phyloP scores from a whole-genome alignment of 148 eudicot genomes.

The Persicaria maculosa region DNA sequence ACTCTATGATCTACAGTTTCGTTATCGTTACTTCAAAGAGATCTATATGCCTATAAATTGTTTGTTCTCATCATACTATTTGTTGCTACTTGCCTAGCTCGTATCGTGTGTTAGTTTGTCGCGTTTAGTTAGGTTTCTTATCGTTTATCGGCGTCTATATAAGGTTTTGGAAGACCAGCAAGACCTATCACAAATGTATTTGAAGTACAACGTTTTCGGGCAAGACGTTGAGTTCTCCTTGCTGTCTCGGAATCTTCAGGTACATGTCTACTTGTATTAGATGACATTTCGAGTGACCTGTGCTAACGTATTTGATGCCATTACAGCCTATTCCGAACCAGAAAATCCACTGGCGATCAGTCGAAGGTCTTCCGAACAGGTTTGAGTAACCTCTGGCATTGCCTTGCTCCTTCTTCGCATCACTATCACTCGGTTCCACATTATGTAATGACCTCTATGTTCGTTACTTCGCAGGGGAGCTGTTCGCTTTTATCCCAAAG shows the following conservation, averaged over 20 bases:
- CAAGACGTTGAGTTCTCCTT: conserved; percentile 80
- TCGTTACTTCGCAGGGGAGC: conserved; percentile 67
- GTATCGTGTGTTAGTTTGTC: too few relatives aligned
- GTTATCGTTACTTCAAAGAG: neutral
- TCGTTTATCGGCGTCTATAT: neutral
- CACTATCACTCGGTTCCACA: too few relatives aligned
- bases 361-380: conserved; percentile 94
- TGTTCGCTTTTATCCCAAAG: conserved; percentile 90
- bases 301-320: neutral
- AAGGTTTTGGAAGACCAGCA: conserved; percentile 82
- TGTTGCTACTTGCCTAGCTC: too few relatives aligned
- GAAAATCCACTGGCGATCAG: conserved; percentile 94
- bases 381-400: conserved; percentile 10
- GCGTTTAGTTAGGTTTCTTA: too few relatives aligned
- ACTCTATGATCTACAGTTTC: neutral
- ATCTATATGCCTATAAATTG: neutral
- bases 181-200: conserved; percentile 70
- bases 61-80: too few relatives aligned
- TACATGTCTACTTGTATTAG: conserved; percentile 10
- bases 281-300: neutral
- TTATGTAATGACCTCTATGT: neutral
- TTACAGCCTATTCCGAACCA: conserved; percentile 87
- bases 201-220: conserved; percentile 83
- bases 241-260: conserved; percentile 99
- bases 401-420: too few relatives aligned